These are phyloP conservation scores for Lasiodiplodia sp. DNA, from an alignment of 2,329 filamentous ascomycete genomes.

Conservation along the genomic window DNA sequence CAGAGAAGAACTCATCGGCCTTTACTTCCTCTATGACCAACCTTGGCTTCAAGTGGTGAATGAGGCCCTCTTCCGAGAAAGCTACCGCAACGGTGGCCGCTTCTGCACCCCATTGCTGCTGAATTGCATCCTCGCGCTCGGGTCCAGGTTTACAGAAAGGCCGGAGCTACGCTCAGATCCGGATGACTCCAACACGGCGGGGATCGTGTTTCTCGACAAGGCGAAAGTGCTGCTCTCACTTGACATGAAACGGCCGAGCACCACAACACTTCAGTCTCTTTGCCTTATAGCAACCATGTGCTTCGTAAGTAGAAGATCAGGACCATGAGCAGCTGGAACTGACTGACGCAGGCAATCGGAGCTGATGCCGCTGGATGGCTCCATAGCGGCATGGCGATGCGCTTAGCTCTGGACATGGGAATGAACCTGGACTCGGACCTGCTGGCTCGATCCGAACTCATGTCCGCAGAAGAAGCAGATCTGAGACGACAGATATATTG, in stretches of 20 bases:
- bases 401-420: constrained; percentile 49
- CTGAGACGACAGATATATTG: constrained; percentile 48
- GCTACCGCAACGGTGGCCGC: constrained; percentile 36
- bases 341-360: constrained; percentile 40
- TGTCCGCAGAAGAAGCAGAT: constrained; percentile 41
- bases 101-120: constrained; percentile 45
- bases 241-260: constrained; percentile 37
- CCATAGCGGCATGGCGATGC: constrained; percentile 48
- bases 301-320: constrained; percentile 34
- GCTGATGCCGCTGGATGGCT: constrained; percentile 48
- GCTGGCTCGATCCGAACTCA: constrained; percentile 35
- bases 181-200: constrained; percentile 45
- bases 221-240: constrained; percentile 32
- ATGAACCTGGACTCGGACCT: constrained; percentile 45
- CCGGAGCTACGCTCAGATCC: constrained; percentile 42
- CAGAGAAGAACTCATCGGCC: constrained; percentile 41
- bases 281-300: constrained; percentile 38
- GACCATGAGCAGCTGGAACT: too few species aligned
- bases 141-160: constrained; percentile 45
- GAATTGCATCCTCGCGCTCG: constrained; percentile 46
- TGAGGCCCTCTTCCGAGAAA: constrained; percentile 46
- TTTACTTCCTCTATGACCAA: constrained; percentile 50
- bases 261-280: constrained; percentile 49
- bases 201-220: constrained; percentile 41
- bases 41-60: constrained; percentile 48